These are phyloP conservation scores for Dothideomycetes sp. DNA, from an alignment of 2,329 filamentous ascomycete genomes.

Conservation along the genomic window DNA sequence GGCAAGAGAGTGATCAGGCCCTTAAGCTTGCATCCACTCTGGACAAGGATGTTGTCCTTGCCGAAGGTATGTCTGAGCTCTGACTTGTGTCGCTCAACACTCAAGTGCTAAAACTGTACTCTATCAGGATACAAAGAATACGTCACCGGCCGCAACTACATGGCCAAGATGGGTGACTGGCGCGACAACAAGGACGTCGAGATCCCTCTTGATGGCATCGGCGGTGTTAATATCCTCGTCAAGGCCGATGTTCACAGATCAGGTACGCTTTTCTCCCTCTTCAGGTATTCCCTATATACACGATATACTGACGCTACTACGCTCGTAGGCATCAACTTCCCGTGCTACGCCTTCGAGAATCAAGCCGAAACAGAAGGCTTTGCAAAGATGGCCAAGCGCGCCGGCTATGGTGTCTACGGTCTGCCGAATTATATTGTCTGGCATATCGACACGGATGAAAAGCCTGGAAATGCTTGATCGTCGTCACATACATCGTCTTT, in stretches of 20 bases:
- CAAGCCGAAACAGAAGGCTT: slow-evolving; percentile 98
- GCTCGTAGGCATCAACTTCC: slow-evolving; percentile 84
- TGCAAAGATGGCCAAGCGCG: slow-evolving; percentile 95
- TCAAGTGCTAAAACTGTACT: slow-evolving; percentile 5
- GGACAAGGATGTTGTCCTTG: slow-evolving; percentile 71
- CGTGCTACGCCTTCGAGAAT: slow-evolving; percentile 92
- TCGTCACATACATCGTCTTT: no score
- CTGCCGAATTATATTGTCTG: slow-evolving; percentile 97
- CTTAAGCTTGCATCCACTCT: slow-evolving; percentile 62
- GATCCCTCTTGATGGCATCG: slow-evolving; percentile 86
- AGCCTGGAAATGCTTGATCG: slow-evolving; percentile 59
- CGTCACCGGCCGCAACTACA: slow-evolving; percentile 78
- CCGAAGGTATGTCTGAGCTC: slow-evolving; percentile 67
- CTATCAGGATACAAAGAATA: slow-evolving; percentile 76
- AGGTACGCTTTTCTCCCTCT: slow-evolving; percentile 42
- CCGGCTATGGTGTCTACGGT: slow-evolving; percentile 84
- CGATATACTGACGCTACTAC: neutral
- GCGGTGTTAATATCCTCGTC: slow-evolving; percentile 92
- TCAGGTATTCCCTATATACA: neutral
- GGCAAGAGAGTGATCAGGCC: slow-evolving; percentile 85
- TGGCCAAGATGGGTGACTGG: slow-evolving; percentile 88
- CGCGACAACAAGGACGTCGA: slow-evolving; percentile 84
- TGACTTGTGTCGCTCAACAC: slow-evolving; percentile 1
- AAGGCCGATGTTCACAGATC: slow-evolving; percentile 96
- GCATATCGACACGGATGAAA: slow-evolving; percentile 96